phyloP scores from a whole-genome alignment of 2,329 filamentous ascomycete species.

The Trichoderma lentiforme region DNA sequence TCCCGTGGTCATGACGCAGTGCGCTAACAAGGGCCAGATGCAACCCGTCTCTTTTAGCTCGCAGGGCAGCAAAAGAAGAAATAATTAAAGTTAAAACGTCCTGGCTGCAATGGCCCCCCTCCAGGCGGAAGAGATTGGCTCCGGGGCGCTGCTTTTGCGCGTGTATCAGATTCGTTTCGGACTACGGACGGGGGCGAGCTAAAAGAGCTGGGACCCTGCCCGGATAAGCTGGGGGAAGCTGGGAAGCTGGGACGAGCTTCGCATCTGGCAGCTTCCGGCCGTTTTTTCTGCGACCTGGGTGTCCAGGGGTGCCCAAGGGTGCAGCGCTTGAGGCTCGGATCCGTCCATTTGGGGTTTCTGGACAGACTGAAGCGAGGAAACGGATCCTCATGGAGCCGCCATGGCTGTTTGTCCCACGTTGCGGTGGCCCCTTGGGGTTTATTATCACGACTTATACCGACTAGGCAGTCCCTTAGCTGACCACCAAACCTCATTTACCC shows the following conservation, averaged over 20 bases:
- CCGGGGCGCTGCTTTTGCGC: conserved; percentile 8
- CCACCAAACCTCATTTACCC: background rate
- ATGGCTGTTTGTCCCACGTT: background rate
- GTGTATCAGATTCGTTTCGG: conserved; percentile 23
- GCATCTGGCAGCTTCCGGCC: background rate
- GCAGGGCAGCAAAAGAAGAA: background rate
- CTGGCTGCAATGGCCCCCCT: background rate
- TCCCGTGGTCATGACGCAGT: background rate
- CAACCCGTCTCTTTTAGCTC: background rate
- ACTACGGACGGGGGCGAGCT: conserved; percentile 9
- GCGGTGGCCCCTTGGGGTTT: conserved; percentile 9
- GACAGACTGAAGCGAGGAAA: conserved; percentile 2
- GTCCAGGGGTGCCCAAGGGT: background rate
- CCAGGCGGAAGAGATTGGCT: conserved; percentile 12
- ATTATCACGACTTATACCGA: background rate
- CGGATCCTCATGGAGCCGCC: conserved; percentile 12
- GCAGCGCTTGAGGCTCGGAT: background rate
- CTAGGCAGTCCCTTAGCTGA: background rate
- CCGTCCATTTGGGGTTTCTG: conserved; percentile 4
- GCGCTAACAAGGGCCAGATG: background rate
- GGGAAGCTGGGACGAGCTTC: background rate
- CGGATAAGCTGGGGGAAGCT: background rate
- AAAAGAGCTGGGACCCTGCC: background rate
- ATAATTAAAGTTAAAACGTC: conserved; percentile 11
- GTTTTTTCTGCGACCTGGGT: background rate